Evolutionary conservation across 2,329 filamentous ascomycete genomes (phyloP).

Genomic region (Exophiala sp.): DNA sequence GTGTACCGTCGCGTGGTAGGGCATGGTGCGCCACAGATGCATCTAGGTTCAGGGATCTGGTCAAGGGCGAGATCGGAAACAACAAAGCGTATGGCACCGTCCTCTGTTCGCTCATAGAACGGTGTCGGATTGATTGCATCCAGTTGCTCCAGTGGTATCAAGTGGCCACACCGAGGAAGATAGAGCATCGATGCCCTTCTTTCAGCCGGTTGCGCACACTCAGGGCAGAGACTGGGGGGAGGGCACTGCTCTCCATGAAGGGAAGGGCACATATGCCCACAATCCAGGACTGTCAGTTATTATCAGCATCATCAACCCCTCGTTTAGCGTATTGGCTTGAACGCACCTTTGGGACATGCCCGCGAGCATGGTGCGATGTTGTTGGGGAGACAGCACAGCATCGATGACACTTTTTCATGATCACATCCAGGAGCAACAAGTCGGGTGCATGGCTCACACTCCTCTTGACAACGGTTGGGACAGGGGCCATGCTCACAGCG

Average conservation of each 20-base stretch:
- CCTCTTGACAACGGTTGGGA: slow-evolving; percentile 20
- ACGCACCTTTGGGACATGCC: slow-evolving; percentile 12
- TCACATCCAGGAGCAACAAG: slow-evolving; percentile 7
- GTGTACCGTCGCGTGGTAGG: slow-evolving; percentile 24
- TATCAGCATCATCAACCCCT: background rate
- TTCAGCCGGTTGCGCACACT: slow-evolving; percentile 10
- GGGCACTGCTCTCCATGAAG: slow-evolving; percentile 21
- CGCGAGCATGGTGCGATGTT: slow-evolving; percentile 14
- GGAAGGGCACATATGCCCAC: slow-evolving; percentile 24
- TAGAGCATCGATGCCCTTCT: slow-evolving; percentile 11
- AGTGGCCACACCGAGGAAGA: slow-evolving; percentile 20
- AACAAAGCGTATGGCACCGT: slow-evolving; percentile 2
- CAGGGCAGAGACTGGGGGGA: slow-evolving; percentile 14
- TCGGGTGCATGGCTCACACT: slow-evolving; percentile 26
- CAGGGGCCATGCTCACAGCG: slow-evolving; percentile 26
- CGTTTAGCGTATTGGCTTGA: background rate
- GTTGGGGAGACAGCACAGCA: slow-evolving; percentile 25
- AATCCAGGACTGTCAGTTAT: slow-evolving; percentile 9
- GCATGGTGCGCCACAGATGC: slow-evolving; percentile 22
- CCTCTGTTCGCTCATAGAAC: slow-evolving; percentile 3
- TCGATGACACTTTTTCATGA: slow-evolving; percentile 9
- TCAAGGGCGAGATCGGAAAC: background rate
- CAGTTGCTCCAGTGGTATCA: slow-evolving; percentile 14
- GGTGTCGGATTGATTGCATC: slow-evolving; percentile 16
- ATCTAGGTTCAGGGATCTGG: slow-evolving; percentile 15